A percentile compares a stretch with the other conserved stretches of the same genome.
Conservation (phyloP, 2,329 filamentous ascomycete genomes). For the Cephalotrichum gorgonifer region DNA sequence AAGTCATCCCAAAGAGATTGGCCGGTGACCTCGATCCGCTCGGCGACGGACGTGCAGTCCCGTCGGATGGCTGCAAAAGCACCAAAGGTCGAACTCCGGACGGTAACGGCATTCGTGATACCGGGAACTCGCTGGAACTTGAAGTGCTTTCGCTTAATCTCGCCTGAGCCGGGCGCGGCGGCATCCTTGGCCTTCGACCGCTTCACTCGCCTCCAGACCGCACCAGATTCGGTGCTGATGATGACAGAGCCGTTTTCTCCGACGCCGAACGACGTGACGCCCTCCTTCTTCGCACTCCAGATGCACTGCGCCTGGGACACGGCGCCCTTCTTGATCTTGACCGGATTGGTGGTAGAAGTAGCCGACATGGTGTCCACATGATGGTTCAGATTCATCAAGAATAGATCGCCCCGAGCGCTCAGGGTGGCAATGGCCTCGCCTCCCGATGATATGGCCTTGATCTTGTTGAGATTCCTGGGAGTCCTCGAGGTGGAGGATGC, state of each 20-base stretch:
- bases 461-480: conserved; percentile 42
- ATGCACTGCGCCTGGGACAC: conserved; percentile 70
- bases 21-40: conserved; percentile 55
- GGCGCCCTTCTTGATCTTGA: conserved; percentile 69
- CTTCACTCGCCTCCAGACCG: conserved; percentile 83
- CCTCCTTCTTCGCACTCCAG: conserved; percentile 83
- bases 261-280: conserved; percentile 76
- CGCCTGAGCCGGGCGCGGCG: conserved; percentile 30
- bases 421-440: conserved; percentile 88
- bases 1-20: conserved; percentile 67
- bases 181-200: conserved; percentile 70
- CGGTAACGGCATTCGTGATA: conserved; percentile 72
- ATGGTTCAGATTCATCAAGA: conserved; percentile 67
- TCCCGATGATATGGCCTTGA: conserved; percentile 66
- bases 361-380: conserved; percentile 50
- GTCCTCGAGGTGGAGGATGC: conserved; percentile 27
- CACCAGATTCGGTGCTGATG: conserved; percentile 82
- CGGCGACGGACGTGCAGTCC: conserved; percentile 71
- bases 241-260: conserved; percentile 93
- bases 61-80: conserved; percentile 81
- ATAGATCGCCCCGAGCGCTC: conserved; percentile 76
- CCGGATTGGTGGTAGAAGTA: conserved; percentile 82
- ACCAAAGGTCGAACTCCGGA: conserved; percentile 81
- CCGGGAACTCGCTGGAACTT: conserved; percentile 90
- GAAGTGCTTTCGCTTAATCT: conserved; percentile 71